These are phyloP conservation scores for Alternaria postmessia DNA, from an alignment of 2,329 filamentous ascomycete species.

Conservation along the genomic window DNA sequence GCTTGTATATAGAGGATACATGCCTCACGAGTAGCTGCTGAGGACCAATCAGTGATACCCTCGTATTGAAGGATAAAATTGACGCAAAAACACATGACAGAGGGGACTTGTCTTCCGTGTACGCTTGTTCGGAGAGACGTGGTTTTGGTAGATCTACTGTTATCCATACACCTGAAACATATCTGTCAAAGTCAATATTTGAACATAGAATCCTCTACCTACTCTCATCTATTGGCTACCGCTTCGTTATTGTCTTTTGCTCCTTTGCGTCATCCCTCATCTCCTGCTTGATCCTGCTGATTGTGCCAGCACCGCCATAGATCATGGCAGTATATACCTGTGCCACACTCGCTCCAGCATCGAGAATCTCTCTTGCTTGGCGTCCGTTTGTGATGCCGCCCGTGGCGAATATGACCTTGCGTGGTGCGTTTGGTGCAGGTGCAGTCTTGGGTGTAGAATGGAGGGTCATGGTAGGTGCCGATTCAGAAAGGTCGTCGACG, in stretches of 20 bases:
- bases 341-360: constrained; percentile 87
- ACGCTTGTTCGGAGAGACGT: background rate
- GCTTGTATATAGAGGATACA: too few species aligned
- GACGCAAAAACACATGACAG: too few species aligned
- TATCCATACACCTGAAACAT: background rate
- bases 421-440: constrained; percentile 41
- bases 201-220: background rate
- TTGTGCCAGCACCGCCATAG: constrained; percentile 69
- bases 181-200: background rate
- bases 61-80: too few species aligned
- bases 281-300: constrained; percentile 61
- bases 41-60: background rate
- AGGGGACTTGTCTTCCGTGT: too few species aligned
- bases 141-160: background rate
- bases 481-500: constrained; percentile 41
- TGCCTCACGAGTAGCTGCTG: background rate
- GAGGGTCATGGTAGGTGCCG: constrained; percentile 36
- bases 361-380: constrained; percentile 81
- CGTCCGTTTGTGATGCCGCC: constrained; percentile 90
- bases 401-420: constrained; percentile 90
- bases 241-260: constrained; percentile 31
- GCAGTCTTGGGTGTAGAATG: constrained; percentile 28
- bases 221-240: constrained; percentile 1
- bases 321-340: constrained; percentile 87
- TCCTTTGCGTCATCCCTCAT: constrained; percentile 55